Evolutionary conservation across 306 rosid genomes (phyloP), one percentile per base, ranked within the genome.

Genomic region (Adenanthera pavonina): DNA sequence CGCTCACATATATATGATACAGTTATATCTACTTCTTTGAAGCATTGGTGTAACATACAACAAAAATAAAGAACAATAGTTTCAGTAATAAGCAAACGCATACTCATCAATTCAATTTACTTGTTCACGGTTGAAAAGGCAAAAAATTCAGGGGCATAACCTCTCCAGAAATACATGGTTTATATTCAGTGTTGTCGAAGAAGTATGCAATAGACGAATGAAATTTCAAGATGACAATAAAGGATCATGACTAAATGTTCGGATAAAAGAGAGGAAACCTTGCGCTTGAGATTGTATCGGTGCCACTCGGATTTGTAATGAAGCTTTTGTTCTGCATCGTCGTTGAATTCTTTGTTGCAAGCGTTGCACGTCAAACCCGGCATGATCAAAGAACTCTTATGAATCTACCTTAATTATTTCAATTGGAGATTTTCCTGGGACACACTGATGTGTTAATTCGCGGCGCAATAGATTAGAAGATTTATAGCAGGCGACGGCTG

Each of bases 281-380:
- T 96, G 96, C 98, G 99, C 89, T 96, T 96, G 89, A 96, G 99
- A 70, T 96, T 96, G 89, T 96, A 96, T 69, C 99, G 97, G 82
- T 96, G 99, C 99, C 97, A 96, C 77, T 96, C 99, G 38, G 99
- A 96, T 83, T 90, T 93, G 91, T 95, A 95, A 86, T 95, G 99
- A 48, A 89, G 89, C 86, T 91, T 91, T 75, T 86, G 98, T 30
- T 91, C 97, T 4, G 87, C 36, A 19, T 86, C 92, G 78, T 93
- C 91, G 2, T 14, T 72, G 72, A 93, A 90, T 67, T 91, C 98
- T n/a, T 89, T 77, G 97, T 96, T 96, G 92, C 98, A 96, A 73
- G 99, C 81, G 87, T 91, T 96, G 84, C 99, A 96, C 0, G 94
- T 85, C 56, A 96, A 78, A 3, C 87, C 90, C 15, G 96, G 84